A percentile compares a stretch with the other conserved stretches of the same genome.
phyloP scores from a whole-genome alignment of 257 asterid species.

The Lavandula angustifolia region DNA sequence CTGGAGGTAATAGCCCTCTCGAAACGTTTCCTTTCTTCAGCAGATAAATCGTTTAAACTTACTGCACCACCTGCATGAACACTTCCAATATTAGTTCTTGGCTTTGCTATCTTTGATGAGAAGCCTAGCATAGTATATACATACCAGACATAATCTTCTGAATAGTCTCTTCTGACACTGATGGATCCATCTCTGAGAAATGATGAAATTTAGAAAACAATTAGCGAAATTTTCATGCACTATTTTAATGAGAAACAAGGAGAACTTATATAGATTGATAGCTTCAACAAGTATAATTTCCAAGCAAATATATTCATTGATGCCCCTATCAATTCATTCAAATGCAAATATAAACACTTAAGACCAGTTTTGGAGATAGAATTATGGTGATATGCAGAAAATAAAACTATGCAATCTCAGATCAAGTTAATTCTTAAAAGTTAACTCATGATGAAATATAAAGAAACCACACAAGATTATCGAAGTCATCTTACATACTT shows the following conservation, averaged over 20 bases:
- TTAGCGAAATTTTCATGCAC: not conserved
- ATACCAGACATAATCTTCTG: constrained; percentile 82
- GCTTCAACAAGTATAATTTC: not conserved
- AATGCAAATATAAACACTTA: constrained; percentile 11
- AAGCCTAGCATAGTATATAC: constrained; percentile 6
- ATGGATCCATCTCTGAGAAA: constrained; percentile 47
- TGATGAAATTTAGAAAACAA: constrained; percentile 15
- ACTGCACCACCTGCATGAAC: constrained; percentile 47
- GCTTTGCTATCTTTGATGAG: not conserved
- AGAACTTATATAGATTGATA: not conserved
- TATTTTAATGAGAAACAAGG: not conserved
- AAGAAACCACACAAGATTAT: constrained; percentile 4
- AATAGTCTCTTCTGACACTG: constrained; percentile 72
- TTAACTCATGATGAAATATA: not conserved
- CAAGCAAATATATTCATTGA: not conserved
- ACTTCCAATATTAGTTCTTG: constrained; percentile 2
- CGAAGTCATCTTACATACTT: not conserved
- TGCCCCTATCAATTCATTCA: not conserved
- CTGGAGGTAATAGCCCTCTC: constrained; percentile 79
- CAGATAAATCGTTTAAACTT: constrained; percentile 61
- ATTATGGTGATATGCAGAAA: not conserved
- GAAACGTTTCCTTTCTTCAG: constrained; percentile 63
- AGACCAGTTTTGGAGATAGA: not conserved
- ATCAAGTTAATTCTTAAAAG: not conserved
- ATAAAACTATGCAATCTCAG: not conserved